A percentile compares a stretch with the other conserved stretches of the same genome.
Evolutionary conservation across 1,284 basidiomycete genomes (phyloP).

Genomic region (Volvariella volvacea): DNA sequence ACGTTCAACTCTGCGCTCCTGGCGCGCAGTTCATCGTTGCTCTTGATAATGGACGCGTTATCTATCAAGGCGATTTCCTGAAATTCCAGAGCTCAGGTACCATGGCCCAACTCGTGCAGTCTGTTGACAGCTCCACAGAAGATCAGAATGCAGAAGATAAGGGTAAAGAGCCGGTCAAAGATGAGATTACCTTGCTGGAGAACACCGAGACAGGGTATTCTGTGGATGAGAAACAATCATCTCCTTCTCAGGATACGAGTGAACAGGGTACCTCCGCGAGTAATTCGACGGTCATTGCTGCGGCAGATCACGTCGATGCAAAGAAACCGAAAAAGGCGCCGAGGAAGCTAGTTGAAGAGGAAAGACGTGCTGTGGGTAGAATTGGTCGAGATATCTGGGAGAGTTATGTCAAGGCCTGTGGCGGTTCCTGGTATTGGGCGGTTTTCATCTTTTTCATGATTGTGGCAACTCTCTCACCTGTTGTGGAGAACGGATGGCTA

Average conservation of each 20-base stretch:
- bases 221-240: no score
- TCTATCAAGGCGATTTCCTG: conserved; percentile 64
- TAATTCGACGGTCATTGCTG: conserved; percentile 12
- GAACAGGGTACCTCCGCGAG: background rate
- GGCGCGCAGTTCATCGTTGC: conserved; percentile 72
- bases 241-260: background rate
- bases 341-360: conserved; percentile 86
- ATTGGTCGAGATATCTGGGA: conserved; percentile 78
- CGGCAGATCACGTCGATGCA: conserved; percentile 20
- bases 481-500: conserved; percentile 81
- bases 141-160: background rate
- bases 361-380: conserved; percentile 80
- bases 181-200: background rate
- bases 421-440: conserved; percentile 60
- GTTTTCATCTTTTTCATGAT: conserved; percentile 56
- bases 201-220: no score
- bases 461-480: conserved; percentile 66
- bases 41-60: conserved; percentile 81
- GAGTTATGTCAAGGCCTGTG: conserved; percentile 72
- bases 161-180: background rate
- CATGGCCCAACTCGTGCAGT: conserved; percentile 63
- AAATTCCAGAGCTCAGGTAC: conserved; percentile 64
- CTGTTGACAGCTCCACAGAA: conserved; percentile 18
- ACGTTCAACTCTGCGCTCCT: conserved; percentile 72
- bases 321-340: conserved; percentile 62